These are phyloP conservation scores for Yamadazyma songkhlaensis DNA, from an alignment of 1,139 yeast genomes.

Conservation along the genomic window DNA sequence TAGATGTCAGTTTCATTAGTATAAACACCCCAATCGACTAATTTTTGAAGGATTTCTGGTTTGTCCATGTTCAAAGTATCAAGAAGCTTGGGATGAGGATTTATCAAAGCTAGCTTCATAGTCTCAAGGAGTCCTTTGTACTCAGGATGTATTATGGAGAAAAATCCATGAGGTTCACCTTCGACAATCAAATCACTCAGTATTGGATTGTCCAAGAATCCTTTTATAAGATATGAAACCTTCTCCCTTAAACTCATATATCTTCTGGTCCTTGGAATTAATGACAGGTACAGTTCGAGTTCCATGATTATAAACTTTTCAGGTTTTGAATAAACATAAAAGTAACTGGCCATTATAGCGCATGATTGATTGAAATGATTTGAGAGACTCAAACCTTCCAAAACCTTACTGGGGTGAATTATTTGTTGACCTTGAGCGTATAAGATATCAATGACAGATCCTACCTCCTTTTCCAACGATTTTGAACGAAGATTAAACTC, in stretches of 20 bases:
- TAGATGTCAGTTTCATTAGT: constrained; percentile 24
- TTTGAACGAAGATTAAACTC: background rate
- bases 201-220: background rate
- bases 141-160: background rate
- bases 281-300: background rate
- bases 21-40: constrained; percentile 23
- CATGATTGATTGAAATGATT: constrained; percentile 27
- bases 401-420: background rate
- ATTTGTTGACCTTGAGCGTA: constrained; percentile 20
- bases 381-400: constrained; percentile 2
- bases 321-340: constrained; percentile 22
- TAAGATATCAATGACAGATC: constrained; percentile 18
- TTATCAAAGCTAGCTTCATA: constrained; percentile 29
- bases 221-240: background rate
- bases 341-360: constrained; percentile 23
- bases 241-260: constrained; percentile 15
- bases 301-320: constrained; percentile 27
- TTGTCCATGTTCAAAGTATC: constrained; percentile 11
- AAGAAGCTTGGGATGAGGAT: constrained; percentile 31
- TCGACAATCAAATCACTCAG: background rate
- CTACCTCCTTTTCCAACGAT: background rate
- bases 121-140: constrained; percentile 24
- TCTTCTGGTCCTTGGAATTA: constrained; percentile 17
- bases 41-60: background rate
- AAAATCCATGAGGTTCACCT: constrained; percentile 2